phyloP scores from a whole-genome alignment of 2,329 filamentous ascomycete genomes.

The Reticulascus tulasneorum region DNA sequence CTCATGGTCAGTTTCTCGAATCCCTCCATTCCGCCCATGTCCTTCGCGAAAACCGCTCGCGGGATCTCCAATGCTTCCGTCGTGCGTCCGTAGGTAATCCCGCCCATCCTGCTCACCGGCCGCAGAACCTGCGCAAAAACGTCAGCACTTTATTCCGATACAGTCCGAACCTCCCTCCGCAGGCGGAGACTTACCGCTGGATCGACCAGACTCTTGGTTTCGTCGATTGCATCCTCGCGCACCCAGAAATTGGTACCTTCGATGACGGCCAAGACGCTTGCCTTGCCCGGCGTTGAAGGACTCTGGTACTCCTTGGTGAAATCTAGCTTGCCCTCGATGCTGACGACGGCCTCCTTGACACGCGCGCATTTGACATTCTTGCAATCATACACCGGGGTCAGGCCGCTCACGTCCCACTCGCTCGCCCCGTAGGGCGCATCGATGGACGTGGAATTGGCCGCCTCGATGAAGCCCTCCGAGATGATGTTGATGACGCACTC shows the following conservation, averaged over 20 bases:
- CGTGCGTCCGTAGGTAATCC: conserved; percentile 75
- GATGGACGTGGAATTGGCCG: conserved; percentile 76
- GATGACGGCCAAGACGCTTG: conserved; percentile 70
- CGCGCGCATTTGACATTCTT: conserved; percentile 65
- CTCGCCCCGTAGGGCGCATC: conserved; percentile 73
- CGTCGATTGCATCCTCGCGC: conserved; percentile 80
- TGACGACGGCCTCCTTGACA: conserved; percentile 79
- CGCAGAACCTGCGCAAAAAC: conserved; percentile 54
- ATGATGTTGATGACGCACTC: conserved; percentile 90
- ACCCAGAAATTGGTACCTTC: conserved; percentile 89
- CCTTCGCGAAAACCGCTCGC: conserved; percentile 53
- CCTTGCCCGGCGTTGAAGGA: conserved; percentile 64
- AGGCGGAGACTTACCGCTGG: conserved; percentile 49
- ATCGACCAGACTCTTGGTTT: conserved; percentile 70
- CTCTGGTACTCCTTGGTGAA: conserved; percentile 75
- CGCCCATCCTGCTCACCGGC: conserved; percentile 75
- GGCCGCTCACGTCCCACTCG: conserved; percentile 59
- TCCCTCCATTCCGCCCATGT: conserved; percentile 49
- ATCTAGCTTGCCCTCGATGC: conserved; percentile 75
- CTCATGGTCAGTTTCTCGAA: conserved; percentile 53
- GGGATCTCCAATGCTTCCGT: conserved; percentile 69
- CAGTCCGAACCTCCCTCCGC: too few species aligned
- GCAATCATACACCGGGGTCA: conserved; percentile 65
- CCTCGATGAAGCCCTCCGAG: conserved; percentile 78
- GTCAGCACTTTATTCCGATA: neutral